phyloP scores from a whole-genome alignment of 306 rosid genomes.

The Calophaca sinica region DNA sequence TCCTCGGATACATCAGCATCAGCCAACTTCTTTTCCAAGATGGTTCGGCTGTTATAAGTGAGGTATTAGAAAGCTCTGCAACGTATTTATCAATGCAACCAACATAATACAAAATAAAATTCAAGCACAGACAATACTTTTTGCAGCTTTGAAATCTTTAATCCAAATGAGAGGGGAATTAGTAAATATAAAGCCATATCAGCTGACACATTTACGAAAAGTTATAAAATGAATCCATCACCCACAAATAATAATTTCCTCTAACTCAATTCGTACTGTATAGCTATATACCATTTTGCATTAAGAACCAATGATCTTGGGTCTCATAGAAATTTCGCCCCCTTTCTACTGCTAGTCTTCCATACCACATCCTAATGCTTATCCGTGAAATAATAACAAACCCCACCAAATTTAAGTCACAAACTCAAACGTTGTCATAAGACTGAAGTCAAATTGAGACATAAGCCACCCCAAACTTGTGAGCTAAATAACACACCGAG shows the following conservation, averaged over 20 bases:
- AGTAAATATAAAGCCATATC: constrained; percentile 8
- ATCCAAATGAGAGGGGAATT: constrained; percentile 4
- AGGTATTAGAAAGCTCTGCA: constrained; percentile 8
- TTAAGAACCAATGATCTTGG: neutral
- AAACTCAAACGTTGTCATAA: neutral
- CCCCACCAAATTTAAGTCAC: neutral
- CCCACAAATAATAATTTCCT: neutral
- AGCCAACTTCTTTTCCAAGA: constrained; percentile 90
- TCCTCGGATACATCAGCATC: constrained; percentile 99
- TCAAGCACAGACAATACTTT: constrained; percentile 13
- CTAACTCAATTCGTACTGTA: neutral
- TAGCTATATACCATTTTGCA: neutral
- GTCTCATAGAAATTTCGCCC: neutral
- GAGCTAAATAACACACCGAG: neutral
- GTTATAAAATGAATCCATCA: neutral
- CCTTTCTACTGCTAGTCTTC: neutral
- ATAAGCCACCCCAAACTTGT: neutral
- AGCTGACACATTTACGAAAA: neutral
- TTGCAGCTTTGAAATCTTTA: constrained; percentile 25
- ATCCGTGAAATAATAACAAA: neutral
- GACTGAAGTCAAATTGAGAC: neutral
- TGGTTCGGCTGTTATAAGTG: constrained; percentile 65
- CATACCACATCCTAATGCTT: neutral
- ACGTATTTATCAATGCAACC: neutral
- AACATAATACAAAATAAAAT: neutral